Conservation (phyloP, 2,329 filamentous ascomycete genomes). For the Penicillium olsonii region DNA sequence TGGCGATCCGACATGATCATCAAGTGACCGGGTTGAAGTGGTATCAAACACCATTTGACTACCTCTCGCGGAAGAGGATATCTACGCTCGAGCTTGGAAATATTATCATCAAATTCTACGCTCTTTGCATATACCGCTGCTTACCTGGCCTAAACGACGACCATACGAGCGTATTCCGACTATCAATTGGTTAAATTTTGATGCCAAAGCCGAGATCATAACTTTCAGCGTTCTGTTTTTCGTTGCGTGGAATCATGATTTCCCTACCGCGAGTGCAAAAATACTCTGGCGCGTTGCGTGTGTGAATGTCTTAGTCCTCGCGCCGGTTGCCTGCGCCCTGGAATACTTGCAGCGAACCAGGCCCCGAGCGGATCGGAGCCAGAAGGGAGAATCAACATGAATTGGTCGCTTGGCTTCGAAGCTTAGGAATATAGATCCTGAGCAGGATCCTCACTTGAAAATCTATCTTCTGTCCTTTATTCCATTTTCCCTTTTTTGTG, state of each 20-base stretch:
- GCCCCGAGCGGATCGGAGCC: background rate
- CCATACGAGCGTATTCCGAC: conserved; percentile 2
- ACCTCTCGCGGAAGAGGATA: background rate
- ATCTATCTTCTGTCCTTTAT: background rate
- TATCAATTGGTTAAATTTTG: background rate
- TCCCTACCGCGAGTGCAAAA: background rate
- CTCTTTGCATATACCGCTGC: background rate
- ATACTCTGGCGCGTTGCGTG: no score
- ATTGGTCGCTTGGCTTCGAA: background rate
- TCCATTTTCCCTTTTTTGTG: background rate
- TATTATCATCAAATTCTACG: background rate
- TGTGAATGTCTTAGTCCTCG: no score
- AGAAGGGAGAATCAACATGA: background rate
- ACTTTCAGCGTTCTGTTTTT: background rate
- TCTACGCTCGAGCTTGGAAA: background rate
- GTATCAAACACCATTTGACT: conserved; percentile 1
- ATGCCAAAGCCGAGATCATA: background rate
- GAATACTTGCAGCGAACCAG: background rate
- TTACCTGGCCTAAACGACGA: background rate
- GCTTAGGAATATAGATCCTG: background rate
- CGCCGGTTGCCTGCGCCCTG: no score
- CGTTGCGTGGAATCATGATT: background rate
- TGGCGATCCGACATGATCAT: background rate
- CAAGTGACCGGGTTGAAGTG: background rate
- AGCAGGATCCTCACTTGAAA: background rate